Evolutionary conservation across 345 rosid species (phyloP).

Genomic region (Heritiera fomes): DNA sequence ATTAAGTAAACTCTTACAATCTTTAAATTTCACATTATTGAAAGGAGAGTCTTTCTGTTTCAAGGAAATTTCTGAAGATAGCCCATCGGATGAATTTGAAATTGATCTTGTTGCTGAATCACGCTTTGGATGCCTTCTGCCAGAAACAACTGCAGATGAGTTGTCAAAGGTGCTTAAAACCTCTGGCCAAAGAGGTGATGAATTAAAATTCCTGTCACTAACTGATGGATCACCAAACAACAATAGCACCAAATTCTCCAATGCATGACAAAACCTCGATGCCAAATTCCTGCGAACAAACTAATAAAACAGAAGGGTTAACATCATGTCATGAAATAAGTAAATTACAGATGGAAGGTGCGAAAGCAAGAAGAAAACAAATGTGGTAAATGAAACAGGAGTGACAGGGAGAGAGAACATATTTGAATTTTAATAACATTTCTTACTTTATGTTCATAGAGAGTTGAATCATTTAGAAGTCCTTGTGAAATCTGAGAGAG

Average conservation of each 20-base stretch:
- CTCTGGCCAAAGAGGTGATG: slow-evolving; percentile 63
- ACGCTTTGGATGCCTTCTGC: slow-evolving; percentile 16
- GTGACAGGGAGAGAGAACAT: slow-evolving; percentile 11
- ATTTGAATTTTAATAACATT: slow-evolving; percentile 1
- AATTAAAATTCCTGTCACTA: slow-evolving; percentile 39
- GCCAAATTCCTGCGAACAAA: slow-evolving; percentile 88
- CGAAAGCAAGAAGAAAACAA: not conserved
- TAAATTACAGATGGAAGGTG: not conserved
- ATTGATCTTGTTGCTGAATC: slow-evolving; percentile 23
- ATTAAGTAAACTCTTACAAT: slow-evolving; percentile 62
- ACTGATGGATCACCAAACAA: slow-evolving; percentile 37
- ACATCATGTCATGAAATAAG: slow-evolving; percentile 15
- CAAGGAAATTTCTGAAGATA: slow-evolving; percentile 31
- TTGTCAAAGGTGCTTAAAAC: slow-evolving; percentile 52
- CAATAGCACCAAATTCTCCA: slow-evolving; percentile 46
- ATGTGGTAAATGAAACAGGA: not conserved
- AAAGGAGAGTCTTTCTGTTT: slow-evolving; percentile 32
- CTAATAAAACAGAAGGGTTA: slow-evolving; percentile 50
- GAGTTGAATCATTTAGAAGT: slow-evolving; percentile 58
- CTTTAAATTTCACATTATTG: slow-evolving; percentile 37
- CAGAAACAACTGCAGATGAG: slow-evolving; percentile 31
- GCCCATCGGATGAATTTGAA: slow-evolving; percentile 31
- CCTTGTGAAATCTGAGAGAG: slow-evolving; percentile 56
- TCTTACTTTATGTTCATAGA: slow-evolving; percentile 79
- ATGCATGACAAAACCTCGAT: slow-evolving; percentile 50